phyloP scores from a whole-genome alignment of 768 basidiomycete species.

The Tylopilus sp. region DNA sequence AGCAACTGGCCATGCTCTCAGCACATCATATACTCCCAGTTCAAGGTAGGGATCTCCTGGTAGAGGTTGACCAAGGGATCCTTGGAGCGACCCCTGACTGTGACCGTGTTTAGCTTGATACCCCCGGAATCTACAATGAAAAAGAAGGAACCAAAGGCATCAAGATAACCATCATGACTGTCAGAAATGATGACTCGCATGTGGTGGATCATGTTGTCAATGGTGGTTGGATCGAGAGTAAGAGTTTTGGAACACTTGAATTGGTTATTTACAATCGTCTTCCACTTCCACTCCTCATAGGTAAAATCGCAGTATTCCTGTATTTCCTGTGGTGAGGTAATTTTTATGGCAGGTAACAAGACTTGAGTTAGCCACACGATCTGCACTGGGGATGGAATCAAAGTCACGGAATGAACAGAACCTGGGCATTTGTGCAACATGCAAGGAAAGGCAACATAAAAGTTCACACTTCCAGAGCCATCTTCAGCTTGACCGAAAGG shows the following conservation, averaged over 20 bases:
- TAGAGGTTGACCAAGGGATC: constrained; percentile 5
- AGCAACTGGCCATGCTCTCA: constrained; percentile 3
- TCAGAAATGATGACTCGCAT: background rate
- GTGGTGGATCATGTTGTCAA: background rate
- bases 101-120: constrained; percentile 11
- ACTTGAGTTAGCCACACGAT: constrained; percentile 1
- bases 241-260: constrained; percentile 2
- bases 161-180: background rate
- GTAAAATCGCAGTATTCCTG: constrained; percentile 2
- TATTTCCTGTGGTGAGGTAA: constrained; percentile 3
- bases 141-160: constrained; percentile 12
- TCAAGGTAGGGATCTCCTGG: constrained; percentile 8
- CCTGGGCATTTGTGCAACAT: constrained; percentile 3
- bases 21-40: constrained; percentile 10
- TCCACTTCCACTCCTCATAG: constrained; percentile 13
- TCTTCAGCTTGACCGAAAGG: constrained; percentile 1
- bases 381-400: background rate
- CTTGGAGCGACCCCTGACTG: background rate
- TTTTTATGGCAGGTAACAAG: constrained; percentile 4
- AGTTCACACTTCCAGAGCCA: background rate
- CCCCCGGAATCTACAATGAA: constrained; percentile 11
- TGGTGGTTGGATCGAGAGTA: constrained; percentile 1
- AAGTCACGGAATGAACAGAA: background rate
- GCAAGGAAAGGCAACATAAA: constrained; percentile 5
- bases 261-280: constrained; percentile 3